Evolutionary conservation across 257 asterid genomes (phyloP).

Genomic region (Nicotiana tomentosiformis): DNA sequence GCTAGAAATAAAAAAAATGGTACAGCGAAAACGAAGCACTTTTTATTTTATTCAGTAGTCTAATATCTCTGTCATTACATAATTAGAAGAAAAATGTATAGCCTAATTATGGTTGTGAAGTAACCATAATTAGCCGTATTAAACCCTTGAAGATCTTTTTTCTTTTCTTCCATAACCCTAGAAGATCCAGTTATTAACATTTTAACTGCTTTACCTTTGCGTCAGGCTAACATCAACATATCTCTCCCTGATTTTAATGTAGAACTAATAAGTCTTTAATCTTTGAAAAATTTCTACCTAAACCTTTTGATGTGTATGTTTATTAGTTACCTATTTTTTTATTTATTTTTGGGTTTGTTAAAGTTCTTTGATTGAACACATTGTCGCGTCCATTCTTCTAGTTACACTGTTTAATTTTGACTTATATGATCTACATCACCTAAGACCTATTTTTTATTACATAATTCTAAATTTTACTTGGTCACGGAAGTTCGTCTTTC

Average conservation of each 20-base stretch:
- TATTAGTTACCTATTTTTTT: not conserved
- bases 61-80: not conserved
- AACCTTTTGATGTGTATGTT: not conserved
- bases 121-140: not conserved
- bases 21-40: too few species aligned
- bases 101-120: not conserved
- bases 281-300: not conserved
- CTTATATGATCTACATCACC: not conserved
- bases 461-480: not conserved
- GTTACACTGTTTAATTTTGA: not conserved
- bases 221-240: not conserved
- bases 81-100: not conserved
- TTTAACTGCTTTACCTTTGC: not conserved
- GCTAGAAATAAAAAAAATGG: too few species aligned
- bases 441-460: not conserved
- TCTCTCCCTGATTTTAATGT: not conserved
- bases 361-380: not conserved
- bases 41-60: not conserved
- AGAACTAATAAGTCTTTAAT: not conserved
- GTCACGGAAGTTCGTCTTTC: not conserved
- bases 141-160: not conserved
- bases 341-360: not conserved
- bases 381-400: not conserved
- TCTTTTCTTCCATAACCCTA: not conserved
- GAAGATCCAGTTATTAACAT: not conserved